A percentile compares a stretch with the other conserved stretches of the same genome.
Evolutionary conservation across 1,139 yeast species (phyloP).

Genomic region (Zygosaccharomyces pseudobailii): DNA sequence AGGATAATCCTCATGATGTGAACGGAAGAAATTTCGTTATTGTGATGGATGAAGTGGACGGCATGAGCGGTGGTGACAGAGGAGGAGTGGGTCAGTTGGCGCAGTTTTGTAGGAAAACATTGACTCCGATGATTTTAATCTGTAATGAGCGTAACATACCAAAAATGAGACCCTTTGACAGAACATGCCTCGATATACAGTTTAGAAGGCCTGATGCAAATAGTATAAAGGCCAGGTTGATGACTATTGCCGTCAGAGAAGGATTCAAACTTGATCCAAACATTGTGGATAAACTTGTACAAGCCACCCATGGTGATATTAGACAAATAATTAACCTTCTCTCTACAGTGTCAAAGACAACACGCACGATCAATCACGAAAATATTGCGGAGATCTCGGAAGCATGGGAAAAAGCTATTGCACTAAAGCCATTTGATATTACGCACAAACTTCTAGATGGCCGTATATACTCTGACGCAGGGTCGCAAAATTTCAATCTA

Average conservation of each 20-base stretch:
- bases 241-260: conserved; percentile 89
- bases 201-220: conserved; percentile 85
- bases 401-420: conserved; percentile 83
- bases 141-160: conserved; percentile 92
- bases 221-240: conserved; percentile 74
- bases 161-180: conserved; percentile 93
- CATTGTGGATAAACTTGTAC: conserved; percentile 78
- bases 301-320: conserved; percentile 84
- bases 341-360: conserved; percentile 76
- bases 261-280: conserved; percentile 73
- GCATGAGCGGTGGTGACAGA: conserved; percentile 98
- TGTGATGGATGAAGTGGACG: conserved; percentile 98
- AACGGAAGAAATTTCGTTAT: conserved; percentile 60
- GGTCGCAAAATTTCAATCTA: conserved; percentile 49
- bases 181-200: conserved; percentile 73
- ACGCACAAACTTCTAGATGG: conserved; percentile 66
- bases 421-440: conserved; percentile 92
- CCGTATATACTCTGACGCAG: conserved; percentile 48
- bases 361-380: conserved; percentile 52
- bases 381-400: conserved; percentile 51
- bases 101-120: conserved; percentile 75
- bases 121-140: conserved; percentile 85
- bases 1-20: conserved; percentile 29
- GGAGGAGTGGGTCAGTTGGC: conserved; percentile 98
- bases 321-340: conserved; percentile 89